Evolutionary conservation across 1,284 basidiomycete genomes (phyloP), one percentile per base, ranked within the genome.

Genomic region (Ustilago bromivora): DNA sequence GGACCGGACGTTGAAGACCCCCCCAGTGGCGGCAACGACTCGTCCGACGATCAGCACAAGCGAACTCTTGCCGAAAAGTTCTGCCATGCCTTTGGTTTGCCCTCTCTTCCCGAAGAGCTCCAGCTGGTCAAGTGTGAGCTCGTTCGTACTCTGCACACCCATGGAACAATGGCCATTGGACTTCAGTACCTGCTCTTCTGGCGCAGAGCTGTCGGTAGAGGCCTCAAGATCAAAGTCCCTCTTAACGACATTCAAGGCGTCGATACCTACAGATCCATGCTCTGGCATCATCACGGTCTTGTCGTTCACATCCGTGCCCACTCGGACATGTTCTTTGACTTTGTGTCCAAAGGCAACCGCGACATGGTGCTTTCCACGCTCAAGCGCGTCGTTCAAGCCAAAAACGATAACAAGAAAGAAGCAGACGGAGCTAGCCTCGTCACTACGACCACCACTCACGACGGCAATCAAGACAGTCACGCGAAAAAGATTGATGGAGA

Each of bases 101-200:
- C 62, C 15, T 11, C 54, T 12, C 53, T 47, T 49, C 69, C 75
- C 41, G 67, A 77, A 15, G 68, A 79, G 41, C 64, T 77, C 46
- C 67, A 73, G 36, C 38, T 82, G 31, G 61, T 78, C 68, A 74
- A 82, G 61, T 71, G 71, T 19, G 58, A 79, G 61, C 54, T 84
- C 15, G 73, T 84, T n/a, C 71, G 79, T 10, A 78, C 79, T 2
- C 38, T 83, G 1, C 82, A 81, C 31, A 70, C 75, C 23, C 71
- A 70, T 35, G 83, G 83, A 52, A 78, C 79, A 32, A 56, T 84
- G 31, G 81, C 79, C 23, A 71, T 84, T 46, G 76, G 78, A 6
- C 71, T 82, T 34, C 67, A 82, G 36, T 77, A 80, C 34, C 56
- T 84, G 41, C 78, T 78, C 76, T 83, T 79, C 66, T 84, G 71